phyloP scores from a whole-genome alignment of 495 filamentous ascomycete species.

The Lasiosphaeria hispida region DNA sequence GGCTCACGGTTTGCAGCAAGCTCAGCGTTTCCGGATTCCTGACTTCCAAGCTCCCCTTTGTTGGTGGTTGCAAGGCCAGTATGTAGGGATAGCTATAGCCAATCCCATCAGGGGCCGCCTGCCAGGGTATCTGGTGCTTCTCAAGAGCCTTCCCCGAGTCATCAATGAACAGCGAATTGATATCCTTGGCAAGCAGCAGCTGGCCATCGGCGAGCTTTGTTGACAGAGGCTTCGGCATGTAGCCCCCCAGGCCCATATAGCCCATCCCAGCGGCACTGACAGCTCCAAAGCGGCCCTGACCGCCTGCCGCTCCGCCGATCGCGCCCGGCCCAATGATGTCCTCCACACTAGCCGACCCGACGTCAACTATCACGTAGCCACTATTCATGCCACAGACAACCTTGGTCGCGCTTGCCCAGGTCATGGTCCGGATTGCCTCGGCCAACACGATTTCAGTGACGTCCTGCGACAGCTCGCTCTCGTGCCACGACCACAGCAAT shows the following conservation, averaged over 20 bases:
- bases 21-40: constrained; percentile 89
- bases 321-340: constrained; percentile 80
- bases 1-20: constrained; percentile 76
- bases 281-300: constrained; percentile 61
- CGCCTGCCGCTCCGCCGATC: constrained; percentile 63
- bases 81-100: constrained; percentile 97
- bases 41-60: constrained; percentile 85
- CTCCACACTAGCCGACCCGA: constrained; percentile 63
- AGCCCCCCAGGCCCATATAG: constrained; percentile 90
- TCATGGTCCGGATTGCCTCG: constrained; percentile 77
- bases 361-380: constrained; percentile 84
- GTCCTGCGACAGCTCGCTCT: constrained; percentile 78
- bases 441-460: constrained; percentile 73
- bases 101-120: constrained; percentile 78
- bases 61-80: constrained; percentile 75
- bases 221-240: constrained; percentile 84
- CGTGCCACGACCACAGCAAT: constrained; percentile 90
- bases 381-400: constrained; percentile 84
- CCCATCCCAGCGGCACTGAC: constrained; percentile 74
- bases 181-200: constrained; percentile 87
- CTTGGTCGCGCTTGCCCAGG: constrained; percentile 83
- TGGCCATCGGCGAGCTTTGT: constrained; percentile 78
- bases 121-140: constrained; percentile 88
- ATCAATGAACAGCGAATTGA: constrained; percentile 91
- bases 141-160: constrained; percentile 76